Percentiles rank a stretch among this genome's conserved stretches.
These are phyloP conservation scores for Breynia disticha DNA, from an alignment of 441 rosid species.

Conservation along the genomic window DNA sequence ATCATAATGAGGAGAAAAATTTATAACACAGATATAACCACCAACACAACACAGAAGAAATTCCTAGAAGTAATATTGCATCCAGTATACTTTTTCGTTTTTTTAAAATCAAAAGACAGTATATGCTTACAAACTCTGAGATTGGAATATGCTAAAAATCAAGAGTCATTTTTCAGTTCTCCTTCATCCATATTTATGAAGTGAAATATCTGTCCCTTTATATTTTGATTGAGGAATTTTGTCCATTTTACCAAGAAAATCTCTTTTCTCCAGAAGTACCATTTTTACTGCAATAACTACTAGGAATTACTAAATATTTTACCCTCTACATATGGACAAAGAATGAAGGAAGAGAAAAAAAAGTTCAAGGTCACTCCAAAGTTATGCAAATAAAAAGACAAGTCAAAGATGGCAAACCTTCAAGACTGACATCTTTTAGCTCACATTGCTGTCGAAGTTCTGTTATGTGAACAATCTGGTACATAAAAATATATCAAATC, in stretches of 20 bases:
- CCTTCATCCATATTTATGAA: too few relatives aligned
- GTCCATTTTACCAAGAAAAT: neutral
- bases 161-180: too few relatives aligned
- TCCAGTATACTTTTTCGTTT: too few relatives aligned
- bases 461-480: slow-evolving; percentile 58
- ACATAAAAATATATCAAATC: slow-evolving; percentile 14
- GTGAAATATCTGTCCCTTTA: too few relatives aligned
- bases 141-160: neutral
- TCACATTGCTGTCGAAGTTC: slow-evolving; percentile 58
- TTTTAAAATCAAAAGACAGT: neutral
- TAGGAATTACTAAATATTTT: neutral
- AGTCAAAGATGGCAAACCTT: slow-evolving; percentile 38
- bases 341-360: neutral
- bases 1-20: too few relatives aligned
- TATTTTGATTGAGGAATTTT: too few relatives aligned
- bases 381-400: slow-evolving; percentile 2
- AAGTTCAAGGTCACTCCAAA: neutral
- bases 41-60: too few relatives aligned
- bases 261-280: neutral
- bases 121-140: neutral
- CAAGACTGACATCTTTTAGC: slow-evolving; percentile 55
- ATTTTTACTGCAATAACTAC: neutral
- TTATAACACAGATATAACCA: too few relatives aligned
- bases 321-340: neutral
- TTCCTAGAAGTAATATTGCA: too few relatives aligned